These are phyloP conservation scores for Ilyonectria destructans DNA, from an alignment of 2,329 filamentous ascomycete species.

Conservation along the genomic window DNA sequence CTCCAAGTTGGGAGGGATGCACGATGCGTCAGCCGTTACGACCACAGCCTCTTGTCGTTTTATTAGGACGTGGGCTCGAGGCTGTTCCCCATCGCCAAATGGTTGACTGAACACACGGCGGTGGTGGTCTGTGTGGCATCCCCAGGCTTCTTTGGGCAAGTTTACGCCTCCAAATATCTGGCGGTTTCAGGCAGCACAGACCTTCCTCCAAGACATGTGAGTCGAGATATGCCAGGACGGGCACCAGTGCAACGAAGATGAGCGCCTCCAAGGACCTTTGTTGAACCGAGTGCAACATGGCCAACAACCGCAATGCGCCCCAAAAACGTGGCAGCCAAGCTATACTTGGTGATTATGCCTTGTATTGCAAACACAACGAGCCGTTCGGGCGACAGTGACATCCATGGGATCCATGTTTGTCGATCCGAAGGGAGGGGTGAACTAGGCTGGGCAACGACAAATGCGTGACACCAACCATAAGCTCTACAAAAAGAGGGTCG, in stretches of 20 bases:
- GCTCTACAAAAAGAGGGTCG: slow-evolving; percentile 1
- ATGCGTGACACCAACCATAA: neutral
- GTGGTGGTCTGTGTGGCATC: slow-evolving; percentile 8
- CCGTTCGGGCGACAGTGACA: slow-evolving; percentile 11
- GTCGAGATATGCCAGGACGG: neutral
- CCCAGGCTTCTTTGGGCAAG: neutral
- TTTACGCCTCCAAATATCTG: neutral
- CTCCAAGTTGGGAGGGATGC: slow-evolving; percentile 13
- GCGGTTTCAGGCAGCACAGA: neutral
- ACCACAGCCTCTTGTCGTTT: slow-evolving; percentile 13
- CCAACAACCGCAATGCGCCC: neutral
- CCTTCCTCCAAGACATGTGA: neutral
- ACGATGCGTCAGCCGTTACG: slow-evolving; percentile 29
- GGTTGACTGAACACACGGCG: neutral
- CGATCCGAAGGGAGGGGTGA: slow-evolving; percentile 14
- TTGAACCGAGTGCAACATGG: neutral
- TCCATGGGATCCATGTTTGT: slow-evolving; percentile 15
- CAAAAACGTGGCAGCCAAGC: slow-evolving; percentile 24
- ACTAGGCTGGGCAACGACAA: neutral
- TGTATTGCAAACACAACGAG: neutral
- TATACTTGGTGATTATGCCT: neutral
- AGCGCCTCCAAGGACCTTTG: neutral
- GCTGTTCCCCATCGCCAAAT: slow-evolving; percentile 9
- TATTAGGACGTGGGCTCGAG: slow-evolving; percentile 9
- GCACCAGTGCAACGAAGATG: neutral